Evolutionary conservation across 1,139 yeast species (phyloP).

Genomic region (Yamadazyma spencermartinsiae): DNA sequence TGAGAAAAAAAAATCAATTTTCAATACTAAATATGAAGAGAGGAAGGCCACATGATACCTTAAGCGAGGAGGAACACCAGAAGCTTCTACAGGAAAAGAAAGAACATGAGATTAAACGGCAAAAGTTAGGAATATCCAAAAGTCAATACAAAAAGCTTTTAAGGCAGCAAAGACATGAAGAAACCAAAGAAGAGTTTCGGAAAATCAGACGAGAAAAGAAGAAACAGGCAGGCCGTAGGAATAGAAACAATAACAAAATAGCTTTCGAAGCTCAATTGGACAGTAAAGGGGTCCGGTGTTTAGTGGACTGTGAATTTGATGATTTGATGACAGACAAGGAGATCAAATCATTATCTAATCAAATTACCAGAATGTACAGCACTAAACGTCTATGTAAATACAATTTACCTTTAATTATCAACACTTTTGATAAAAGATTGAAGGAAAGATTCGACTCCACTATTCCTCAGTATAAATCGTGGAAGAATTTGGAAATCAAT

Average conservation of each 20-base stretch:
- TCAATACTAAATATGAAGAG: conserved; percentile 1
- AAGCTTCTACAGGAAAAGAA: conserved; percentile 12
- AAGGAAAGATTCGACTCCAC: conserved; percentile 67
- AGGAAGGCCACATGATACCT: conserved; percentile 7
- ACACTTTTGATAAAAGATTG: conserved; percentile 68
- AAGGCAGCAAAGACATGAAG: conserved; percentile 62
- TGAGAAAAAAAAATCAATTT: background rate
- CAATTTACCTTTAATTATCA: conserved; percentile 60
- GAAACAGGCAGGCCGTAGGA: conserved; percentile 29
- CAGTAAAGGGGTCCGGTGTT: conserved; percentile 42
- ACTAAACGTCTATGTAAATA: conserved; percentile 64
- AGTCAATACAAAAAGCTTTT: conserved; percentile 76
- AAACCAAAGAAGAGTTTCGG: conserved; percentile 58
- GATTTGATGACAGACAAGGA: conserved; percentile 84
- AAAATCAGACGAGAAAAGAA: conserved; percentile 55
- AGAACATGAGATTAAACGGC: conserved; percentile 13
- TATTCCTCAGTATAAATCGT: conserved; percentile 57
- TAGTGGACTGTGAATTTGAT: conserved; percentile 89
- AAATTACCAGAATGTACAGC: conserved; percentile 79
- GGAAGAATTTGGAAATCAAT: conserved; percentile 63
- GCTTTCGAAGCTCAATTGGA: conserved; percentile 16
- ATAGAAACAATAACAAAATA: conserved; percentile 31
- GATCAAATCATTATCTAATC: conserved; percentile 73
- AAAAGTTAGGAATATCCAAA: conserved; percentile 41
- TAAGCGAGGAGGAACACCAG: conserved; percentile 10